Evolutionary conservation across 108 stramenopile species (phyloP).

Genomic region (Fistulifera pelliculosa): DNA sequence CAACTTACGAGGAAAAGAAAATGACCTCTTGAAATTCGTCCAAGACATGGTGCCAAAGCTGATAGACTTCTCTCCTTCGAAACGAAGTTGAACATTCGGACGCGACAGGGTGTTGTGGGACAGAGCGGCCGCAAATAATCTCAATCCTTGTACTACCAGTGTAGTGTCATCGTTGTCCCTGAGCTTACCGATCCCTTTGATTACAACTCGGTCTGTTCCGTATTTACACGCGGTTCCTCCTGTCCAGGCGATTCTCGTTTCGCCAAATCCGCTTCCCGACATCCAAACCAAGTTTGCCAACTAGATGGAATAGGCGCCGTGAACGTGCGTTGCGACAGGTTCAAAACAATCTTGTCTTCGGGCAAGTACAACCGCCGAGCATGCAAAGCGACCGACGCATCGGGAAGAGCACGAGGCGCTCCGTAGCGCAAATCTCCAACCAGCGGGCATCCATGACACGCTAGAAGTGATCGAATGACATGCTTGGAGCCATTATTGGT

Average conservation of each 20-base stretch:
- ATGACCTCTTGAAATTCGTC: too few species aligned
- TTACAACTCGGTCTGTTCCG: too few species aligned
- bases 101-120: too few species aligned
- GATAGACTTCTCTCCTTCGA: too few species aligned
- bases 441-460: constrained; percentile 46
- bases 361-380: constrained; percentile 51
- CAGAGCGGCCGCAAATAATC: too few species aligned
- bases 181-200: too few species aligned
- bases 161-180: too few species aligned
- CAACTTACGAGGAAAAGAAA: too few species aligned
- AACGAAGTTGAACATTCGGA: too few species aligned
- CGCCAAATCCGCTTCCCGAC: not conserved
- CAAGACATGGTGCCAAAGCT: too few species aligned
- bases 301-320: not conserved
- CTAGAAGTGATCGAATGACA: constrained; percentile 71
- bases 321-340: constrained; percentile 12
- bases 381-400: constrained; percentile 78
- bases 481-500: constrained; percentile 74
- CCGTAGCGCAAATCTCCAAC: constrained; percentile 76
- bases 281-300: not conserved
- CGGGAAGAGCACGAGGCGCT: constrained; percentile 37
- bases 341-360: constrained; percentile 13
- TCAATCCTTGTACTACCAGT: too few species aligned
- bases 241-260: not conserved
- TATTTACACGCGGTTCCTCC: too few species aligned